phyloP scores from a whole-genome alignment of 345 rosid species.

The Lumnitzera littorea region DNA sequence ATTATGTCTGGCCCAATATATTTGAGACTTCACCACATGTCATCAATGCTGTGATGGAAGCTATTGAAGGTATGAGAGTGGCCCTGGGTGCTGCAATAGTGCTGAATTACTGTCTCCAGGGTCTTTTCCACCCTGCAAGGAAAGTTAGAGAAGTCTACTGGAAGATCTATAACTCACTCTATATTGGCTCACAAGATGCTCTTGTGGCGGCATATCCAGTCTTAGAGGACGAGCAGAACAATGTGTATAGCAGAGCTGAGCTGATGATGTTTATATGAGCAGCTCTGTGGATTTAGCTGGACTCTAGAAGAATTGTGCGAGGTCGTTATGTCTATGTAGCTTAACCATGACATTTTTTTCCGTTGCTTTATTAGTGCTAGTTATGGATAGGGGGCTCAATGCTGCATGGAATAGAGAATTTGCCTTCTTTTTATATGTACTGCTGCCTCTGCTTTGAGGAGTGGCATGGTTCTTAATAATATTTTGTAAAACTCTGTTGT shows the following conservation, averaged over 20 bases:
- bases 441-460: no score
- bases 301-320: no score
- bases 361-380: no score
- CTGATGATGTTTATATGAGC: constrained; percentile 59
- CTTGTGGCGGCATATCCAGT: constrained; percentile 91
- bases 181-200: constrained; percentile 88
- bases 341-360: no score
- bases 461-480: no score
- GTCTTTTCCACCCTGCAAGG: constrained; percentile 95
- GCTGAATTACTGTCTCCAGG: constrained; percentile 93
- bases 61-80: constrained; percentile 94
- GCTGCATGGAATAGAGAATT: no score
- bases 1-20: constrained; percentile 97
- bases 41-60: constrained; percentile 97
- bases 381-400: no score
- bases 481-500: no score
- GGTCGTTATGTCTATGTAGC: no score
- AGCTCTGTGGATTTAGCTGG: no score
- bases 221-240: constrained; percentile 70
- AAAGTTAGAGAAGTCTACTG: constrained; percentile 99
- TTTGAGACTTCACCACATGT: constrained; percentile 99
- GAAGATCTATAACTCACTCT: constrained; percentile 96
- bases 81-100: constrained; percentile 85
- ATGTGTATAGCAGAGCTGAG: constrained; percentile 89
- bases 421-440: no score